phyloP scores from a whole-genome alignment of 441 rosid genomes.

The Erodium texanum region DNA sequence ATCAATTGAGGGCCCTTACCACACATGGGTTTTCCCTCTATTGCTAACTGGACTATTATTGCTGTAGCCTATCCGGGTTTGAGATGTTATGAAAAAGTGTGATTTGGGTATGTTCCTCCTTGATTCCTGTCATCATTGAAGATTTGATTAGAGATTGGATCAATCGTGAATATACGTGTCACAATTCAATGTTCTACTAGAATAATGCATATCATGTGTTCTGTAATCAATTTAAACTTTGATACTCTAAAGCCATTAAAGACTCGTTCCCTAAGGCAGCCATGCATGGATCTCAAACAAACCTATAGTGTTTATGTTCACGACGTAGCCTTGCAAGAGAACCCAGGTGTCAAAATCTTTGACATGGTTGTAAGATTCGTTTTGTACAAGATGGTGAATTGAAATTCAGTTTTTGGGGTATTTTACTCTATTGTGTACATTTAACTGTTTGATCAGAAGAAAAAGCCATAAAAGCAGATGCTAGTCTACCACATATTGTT shows the following conservation, averaged over 20 bases:
- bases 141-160: conserved; percentile 13
- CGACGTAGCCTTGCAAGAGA: not conserved
- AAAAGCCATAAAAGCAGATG: not conserved
- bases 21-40: conserved; percentile 39
- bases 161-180: not conserved
- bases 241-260: not conserved
- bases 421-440: not conserved
- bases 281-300: conserved; percentile 2
- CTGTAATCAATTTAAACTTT: not conserved
- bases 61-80: conserved; percentile 20
- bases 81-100: conserved; percentile 10
- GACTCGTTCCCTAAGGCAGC: not conserved
- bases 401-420: not conserved
- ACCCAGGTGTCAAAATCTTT: not conserved
- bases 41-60: conserved; percentile 34
- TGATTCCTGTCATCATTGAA: conserved; percentile 30
- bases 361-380: not conserved
- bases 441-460: conserved; percentile 2
- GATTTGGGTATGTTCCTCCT: conserved; percentile 17
- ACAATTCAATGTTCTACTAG: not conserved
- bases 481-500: not conserved
- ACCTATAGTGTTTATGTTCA: not conserved
- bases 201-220: not conserved
- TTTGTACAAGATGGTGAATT: not conserved
- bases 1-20: conserved; percentile 31